These are phyloP conservation scores for Colletotrichum sp. DNA, from an alignment of 2,329 filamentous ascomycete genomes.

Conservation along the genomic window DNA sequence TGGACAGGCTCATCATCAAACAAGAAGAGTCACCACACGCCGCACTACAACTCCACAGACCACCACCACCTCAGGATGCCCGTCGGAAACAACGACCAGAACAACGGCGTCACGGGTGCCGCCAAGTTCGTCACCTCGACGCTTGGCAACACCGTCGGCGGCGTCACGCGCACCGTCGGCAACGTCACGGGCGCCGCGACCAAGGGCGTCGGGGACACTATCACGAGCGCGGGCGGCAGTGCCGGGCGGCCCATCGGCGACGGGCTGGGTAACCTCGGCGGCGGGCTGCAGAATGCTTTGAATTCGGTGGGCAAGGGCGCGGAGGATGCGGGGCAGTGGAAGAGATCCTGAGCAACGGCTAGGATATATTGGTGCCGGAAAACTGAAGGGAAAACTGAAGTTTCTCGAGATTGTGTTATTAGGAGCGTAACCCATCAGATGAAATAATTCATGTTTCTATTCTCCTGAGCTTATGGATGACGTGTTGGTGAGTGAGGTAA, in stretches of 20 bases:
- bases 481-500: neutral
- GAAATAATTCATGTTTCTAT: neutral
- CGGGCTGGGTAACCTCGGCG: conserved; percentile 56
- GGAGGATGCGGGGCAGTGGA: conserved; percentile 65
- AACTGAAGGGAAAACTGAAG: too few relatives aligned
- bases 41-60: conserved; percentile 21
- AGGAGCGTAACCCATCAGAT: neutral
- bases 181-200: conserved; percentile 54
- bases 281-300: conserved; percentile 57
- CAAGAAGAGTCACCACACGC: neutral
- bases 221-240: conserved; percentile 58
- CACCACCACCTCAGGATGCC: conserved; percentile 24
- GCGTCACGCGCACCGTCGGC: conserved; percentile 44
- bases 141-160: conserved; percentile 45
- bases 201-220: conserved; percentile 61
- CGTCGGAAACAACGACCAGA: conserved; percentile 25
- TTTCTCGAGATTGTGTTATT: neutral
- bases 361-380: neutral
- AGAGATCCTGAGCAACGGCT: conserved; percentile 29
- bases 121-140: conserved; percentile 44
- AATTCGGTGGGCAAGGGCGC: conserved; percentile 56
- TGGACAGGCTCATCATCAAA: neutral
- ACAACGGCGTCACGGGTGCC: conserved; percentile 33
- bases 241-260: conserved; percentile 60
- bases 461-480: neutral